These are phyloP conservation scores for Pythium apleroticum DNA, from an alignment of 352 stramenopile species.

Conservation along the genomic window DNA sequence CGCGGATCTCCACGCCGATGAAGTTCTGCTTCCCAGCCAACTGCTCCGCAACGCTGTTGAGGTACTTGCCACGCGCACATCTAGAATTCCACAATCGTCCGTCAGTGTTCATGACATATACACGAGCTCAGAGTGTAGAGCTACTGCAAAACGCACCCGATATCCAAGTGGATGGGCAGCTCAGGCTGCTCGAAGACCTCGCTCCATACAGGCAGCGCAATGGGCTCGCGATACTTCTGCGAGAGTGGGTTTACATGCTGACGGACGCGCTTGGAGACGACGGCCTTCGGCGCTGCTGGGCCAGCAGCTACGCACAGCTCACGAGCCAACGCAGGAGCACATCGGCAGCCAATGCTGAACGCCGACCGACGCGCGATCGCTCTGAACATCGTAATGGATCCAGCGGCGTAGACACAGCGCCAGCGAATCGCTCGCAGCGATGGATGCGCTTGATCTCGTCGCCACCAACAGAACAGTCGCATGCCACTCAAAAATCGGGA, in stretches of 20 bases:
- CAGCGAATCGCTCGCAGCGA: too few relatives aligned
- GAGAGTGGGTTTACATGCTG: slow-evolving; percentile 87
- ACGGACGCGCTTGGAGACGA: slow-evolving; percentile 56
- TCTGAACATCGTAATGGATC: background rate
- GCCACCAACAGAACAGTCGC: slow-evolving; percentile 1
- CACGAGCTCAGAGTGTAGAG: too few relatives aligned
- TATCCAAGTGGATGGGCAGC: slow-evolving; percentile 81
- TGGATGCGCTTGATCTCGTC: background rate
- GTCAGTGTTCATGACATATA: too few relatives aligned
- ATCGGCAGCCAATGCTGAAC: background rate
- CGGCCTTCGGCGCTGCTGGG: slow-evolving; percentile 11
- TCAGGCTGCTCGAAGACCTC: slow-evolving; percentile 42
- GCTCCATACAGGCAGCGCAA: slow-evolving; percentile 64
- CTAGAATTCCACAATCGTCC: slow-evolving; percentile 3
- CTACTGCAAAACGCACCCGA: slow-evolving; percentile 66
- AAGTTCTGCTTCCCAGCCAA: slow-evolving; percentile 53
- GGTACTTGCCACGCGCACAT: slow-evolving; percentile 68
- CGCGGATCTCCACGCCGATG: slow-evolving; percentile 83
- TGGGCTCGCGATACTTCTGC: slow-evolving; percentile 56
- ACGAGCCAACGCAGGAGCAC: background rate
- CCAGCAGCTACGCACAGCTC: background rate
- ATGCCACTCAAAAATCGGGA: slow-evolving; percentile 1
- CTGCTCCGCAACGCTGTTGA: slow-evolving; percentile 60
- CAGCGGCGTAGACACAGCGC: too few relatives aligned
- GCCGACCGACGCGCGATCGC: background rate